Evolutionary conservation across 163 green algal species (phyloP), one percentile per base, ranked within the genome.

Genomic region (Coccomyxa subellipsoidea): DNA sequence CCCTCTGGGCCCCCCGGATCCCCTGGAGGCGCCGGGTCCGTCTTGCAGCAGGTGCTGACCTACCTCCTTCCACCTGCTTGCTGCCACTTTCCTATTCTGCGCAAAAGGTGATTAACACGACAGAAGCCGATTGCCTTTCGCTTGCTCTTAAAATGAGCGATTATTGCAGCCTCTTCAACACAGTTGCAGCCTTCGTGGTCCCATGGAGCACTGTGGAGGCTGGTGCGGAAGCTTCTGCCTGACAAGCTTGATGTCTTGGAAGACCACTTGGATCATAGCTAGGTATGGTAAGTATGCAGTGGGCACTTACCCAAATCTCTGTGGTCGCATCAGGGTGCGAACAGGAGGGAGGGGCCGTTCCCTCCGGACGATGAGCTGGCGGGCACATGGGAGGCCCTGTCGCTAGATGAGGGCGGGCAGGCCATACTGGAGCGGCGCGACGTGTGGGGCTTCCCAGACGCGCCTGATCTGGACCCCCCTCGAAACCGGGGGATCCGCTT

Each of bases 381-480:
- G 69, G 89, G 88, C 80, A 91, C 90, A 23, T 92, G 90, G 90
- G 92, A 97, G 82, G 79, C 84, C 59, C 54, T 95, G 18, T 81
- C 71, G 9, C 38, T 94, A 2, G 91, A 93, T 59, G 86, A 84
- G 7, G 82, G 90, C 3, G 90, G 87, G 3, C 79, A 83, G 53
- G 86, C 93, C 7, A 78, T 94, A 37, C 81, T 97, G 31, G 87
- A 95, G 70, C 83, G 93, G 77, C 83, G 93, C 1, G 93, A 97
- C 72, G 88, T 95, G 29, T 97, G 93, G 93, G 90, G 83, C 18
- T 79, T 79, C 9, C 34, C 35, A 25, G 71, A 78, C 71, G 3
- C 70, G 0, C 32, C 32, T 4, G 70, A 39, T 77, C 2, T 38
- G 18, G 36, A 79, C 23, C 25, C 75, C 7, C 37, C 75, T 3